Conservation (phyloP, 306 rosid genomes). For the Purshia tridentata region DNA sequence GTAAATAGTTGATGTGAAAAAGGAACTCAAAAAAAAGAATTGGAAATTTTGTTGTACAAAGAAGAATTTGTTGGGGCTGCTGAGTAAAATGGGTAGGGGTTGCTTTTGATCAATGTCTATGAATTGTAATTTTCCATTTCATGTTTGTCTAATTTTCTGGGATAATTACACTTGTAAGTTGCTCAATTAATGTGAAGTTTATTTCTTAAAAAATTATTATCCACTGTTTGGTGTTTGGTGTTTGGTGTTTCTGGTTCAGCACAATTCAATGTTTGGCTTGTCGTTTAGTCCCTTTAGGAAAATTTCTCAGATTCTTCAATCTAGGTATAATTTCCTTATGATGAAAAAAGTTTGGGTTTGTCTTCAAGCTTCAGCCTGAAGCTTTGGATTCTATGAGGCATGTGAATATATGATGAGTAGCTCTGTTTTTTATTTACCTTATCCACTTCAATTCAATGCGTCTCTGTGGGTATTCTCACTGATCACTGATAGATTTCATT, state of each 20-base stretch:
- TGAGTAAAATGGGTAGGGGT: slow-evolving; percentile 22
- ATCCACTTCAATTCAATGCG: too few relatives aligned
- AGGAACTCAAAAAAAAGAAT: not conserved
- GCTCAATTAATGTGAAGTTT: not conserved
- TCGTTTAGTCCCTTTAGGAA: not conserved
- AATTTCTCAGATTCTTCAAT: not conserved
- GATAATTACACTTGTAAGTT: slow-evolving; percentile 20
- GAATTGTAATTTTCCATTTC: slow-evolving; percentile 21
- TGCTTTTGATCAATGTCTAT: slow-evolving; percentile 16
- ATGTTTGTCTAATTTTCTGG: slow-evolving; percentile 1
- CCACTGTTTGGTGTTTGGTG: not conserved
- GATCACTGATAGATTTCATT: too few relatives aligned
- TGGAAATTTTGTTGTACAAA: slow-evolving; percentile 20
- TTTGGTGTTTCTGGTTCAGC: not conserved
- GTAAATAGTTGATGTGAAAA: slow-evolving; percentile 29
- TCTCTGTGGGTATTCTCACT: too few relatives aligned
- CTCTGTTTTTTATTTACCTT: too few relatives aligned
- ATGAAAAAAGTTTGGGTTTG: slow-evolving; percentile 25
- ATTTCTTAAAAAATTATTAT: not conserved
- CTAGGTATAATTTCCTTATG: not conserved
- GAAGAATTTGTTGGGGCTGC: slow-evolving; percentile 33
- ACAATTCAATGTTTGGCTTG: not conserved
- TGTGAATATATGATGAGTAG: not conserved
- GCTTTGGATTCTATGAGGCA: not conserved
- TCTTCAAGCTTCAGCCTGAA: slow-evolving; percentile 22